Conservation (phyloP, 2,329 filamentous ascomycete genomes). For the Diplocarpon rosae region DNA sequence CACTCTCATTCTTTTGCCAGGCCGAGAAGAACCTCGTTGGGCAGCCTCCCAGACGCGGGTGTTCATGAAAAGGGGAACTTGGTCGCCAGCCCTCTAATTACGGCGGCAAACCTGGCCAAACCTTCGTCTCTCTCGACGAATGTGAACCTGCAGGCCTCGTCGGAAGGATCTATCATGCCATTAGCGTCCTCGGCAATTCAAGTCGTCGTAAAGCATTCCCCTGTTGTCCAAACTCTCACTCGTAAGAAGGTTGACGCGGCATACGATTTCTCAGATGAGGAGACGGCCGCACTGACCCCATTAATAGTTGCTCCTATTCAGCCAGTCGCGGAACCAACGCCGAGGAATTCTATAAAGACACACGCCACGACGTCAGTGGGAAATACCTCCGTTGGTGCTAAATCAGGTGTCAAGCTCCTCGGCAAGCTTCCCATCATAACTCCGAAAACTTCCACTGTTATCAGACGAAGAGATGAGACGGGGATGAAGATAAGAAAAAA, state of each 20-base stretch:
- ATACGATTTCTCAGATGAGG: slow-evolving; percentile 31
- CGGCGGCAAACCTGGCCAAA: background rate
- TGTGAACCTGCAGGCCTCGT: background rate
- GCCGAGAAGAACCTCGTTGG: background rate
- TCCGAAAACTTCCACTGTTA: no score
- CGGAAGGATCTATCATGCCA: background rate
- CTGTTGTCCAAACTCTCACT: background rate
- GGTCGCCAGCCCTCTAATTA: background rate
- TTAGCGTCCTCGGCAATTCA: background rate
- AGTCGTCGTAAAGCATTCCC: background rate
- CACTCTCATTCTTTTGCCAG: background rate
- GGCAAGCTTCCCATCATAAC: no score
- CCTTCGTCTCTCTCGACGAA: background rate
- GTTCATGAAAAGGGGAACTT: background rate
- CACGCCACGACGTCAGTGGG: background rate
- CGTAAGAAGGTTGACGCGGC: slow-evolving; percentile 15
- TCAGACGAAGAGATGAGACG: background rate
- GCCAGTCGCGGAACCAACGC: background rate
- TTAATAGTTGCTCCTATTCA: background rate
- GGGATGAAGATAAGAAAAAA: background rate
- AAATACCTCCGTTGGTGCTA: background rate
- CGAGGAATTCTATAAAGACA: background rate
- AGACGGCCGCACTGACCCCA: slow-evolving; percentile 8
- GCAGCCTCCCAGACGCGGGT: background rate
- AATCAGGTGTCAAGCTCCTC: background rate